Base-by-base conservation (phyloP, 352 stramenopile genomes). In the Phytopythium helicoides region DNA sequence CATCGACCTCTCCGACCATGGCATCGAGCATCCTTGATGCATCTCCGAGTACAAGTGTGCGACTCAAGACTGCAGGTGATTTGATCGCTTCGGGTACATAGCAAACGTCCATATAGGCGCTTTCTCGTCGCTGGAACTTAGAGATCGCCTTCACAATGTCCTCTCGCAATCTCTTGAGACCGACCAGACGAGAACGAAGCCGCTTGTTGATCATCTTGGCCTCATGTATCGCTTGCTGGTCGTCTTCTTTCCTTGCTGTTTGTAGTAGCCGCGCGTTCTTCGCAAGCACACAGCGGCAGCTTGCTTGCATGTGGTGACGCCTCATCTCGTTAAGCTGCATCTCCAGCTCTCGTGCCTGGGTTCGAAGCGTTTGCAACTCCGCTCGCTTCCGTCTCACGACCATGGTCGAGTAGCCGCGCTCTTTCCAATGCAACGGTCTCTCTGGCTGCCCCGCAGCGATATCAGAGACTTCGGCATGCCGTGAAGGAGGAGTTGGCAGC, bases 351-450 rank as follows among this genome's bases (percentile, higher is more conserved):
- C 15, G 6, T 3, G n/a, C 44, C 21, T 38, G 5, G 8, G 36
- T 28, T 2, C 44, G 44, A 16, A 50, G 26, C 44, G 21, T 6
- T 3, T 36, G 15, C 25, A 50, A 2, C 44, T 50, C 44, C 15
- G 44, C 44, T 23, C 44, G 44, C 44, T 50, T 50, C 25, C 26
- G 6, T 9, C 44, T 23, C 26, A 38, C 25, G 2, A 50, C n/a
- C 26, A 15, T 8, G 11, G 44, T 50, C 44, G 44, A 38, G n/a
- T 50, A 50, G 3, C 44, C 44, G 25, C 40, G 40, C 6, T 25
- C 22, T 2, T 7, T 31, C 19, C 10, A 3, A 3, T 19, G 2
- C 9, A 19, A 22, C 3, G 9, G 3, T 16, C 26, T 3, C 23
- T 47, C 23, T 6, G 41, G 33, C 19, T 3, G 19, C 18, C 7